phyloP scores from a whole-genome alignment of 257 asterid genomes.

The Datura wrightii region DNA sequence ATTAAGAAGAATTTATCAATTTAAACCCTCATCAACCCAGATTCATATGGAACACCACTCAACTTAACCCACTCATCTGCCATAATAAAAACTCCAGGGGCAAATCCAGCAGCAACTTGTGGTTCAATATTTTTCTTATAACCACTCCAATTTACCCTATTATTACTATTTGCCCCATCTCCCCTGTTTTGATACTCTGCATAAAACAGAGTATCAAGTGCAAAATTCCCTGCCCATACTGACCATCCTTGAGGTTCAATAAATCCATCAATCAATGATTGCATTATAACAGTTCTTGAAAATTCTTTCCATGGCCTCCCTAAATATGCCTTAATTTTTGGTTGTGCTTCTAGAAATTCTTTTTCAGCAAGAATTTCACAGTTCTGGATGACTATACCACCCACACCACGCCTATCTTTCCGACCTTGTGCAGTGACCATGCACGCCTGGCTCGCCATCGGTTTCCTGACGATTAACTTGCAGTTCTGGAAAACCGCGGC shows the following conservation, averaged over 20 bases:
- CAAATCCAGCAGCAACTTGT: constrained; percentile 34
- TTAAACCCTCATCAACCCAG: constrained; percentile 35
- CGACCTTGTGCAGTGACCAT: constrained; percentile 48
- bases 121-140: constrained; percentile 30
- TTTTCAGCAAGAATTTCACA: constrained; percentile 26
- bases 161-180: constrained; percentile 25
- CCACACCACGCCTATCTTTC: constrained; percentile 29
- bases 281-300: constrained; percentile 44
- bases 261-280: constrained; percentile 36
- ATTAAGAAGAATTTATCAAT: neutral
- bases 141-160: constrained; percentile 40
- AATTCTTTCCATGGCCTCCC: constrained; percentile 47
- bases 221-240: constrained; percentile 33
- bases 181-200: constrained; percentile 42
- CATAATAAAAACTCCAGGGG: constrained; percentile 33
- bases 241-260: constrained; percentile 42
- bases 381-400: constrained; percentile 39
- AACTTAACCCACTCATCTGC: constrained; percentile 31
- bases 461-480: constrained; percentile 36
- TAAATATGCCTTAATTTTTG: constrained; percentile 29
- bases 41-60: constrained; percentile 34
- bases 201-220: constrained; percentile 35
- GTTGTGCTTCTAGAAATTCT: neutral
- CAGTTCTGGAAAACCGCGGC: constrained; percentile 41
- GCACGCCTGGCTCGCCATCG: constrained; percentile 35